Conservation (phyloP, 768 basidiomycete genomes). For the Tulasnella sp. region DNA sequence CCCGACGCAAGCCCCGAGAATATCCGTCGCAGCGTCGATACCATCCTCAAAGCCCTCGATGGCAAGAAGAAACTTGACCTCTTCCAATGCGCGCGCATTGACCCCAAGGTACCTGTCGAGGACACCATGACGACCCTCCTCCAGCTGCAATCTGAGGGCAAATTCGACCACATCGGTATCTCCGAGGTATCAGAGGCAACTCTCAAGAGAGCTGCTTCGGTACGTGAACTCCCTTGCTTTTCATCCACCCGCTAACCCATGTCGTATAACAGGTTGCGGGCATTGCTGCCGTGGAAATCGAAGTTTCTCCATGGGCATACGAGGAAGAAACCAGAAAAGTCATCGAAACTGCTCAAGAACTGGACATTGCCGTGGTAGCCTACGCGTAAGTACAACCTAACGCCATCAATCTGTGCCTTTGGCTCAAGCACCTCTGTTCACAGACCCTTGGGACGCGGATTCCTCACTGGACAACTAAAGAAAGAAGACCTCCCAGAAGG, state of each 20-base stretch:
- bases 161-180: conserved; percentile 47
- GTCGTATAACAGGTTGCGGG: conserved; percentile 17
- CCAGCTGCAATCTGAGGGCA: conserved; percentile 39
- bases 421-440: too few species aligned
- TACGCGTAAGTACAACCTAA: conserved; percentile 34
- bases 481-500: conserved; percentile 29
- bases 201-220: conserved; percentile 29
- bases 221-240: conserved; percentile 19
- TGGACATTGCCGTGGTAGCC: conserved; percentile 43
- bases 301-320: conserved; percentile 29
- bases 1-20: conserved; percentile 26
- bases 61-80: conserved; percentile 47
- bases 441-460: conserved; percentile 21
- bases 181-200: conserved; percentile 42
- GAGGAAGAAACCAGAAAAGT: conserved; percentile 26
- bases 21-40: conserved; percentile 38
- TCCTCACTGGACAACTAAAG: conserved; percentile 27
- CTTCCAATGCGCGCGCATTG: conserved; percentile 42
- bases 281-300: conserved; percentile 29
- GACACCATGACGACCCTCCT: conserved; percentile 32
- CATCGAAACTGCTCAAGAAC: conserved; percentile 41
- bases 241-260: not conserved
- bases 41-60: conserved; percentile 35
- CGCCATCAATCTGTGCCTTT: not conserved
- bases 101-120: conserved; percentile 35